Evolutionary conservation across 139 green algal genomes (phyloP), one percentile per base, ranked within the genome.

Genomic region (Picochlorum costavermella): DNA sequence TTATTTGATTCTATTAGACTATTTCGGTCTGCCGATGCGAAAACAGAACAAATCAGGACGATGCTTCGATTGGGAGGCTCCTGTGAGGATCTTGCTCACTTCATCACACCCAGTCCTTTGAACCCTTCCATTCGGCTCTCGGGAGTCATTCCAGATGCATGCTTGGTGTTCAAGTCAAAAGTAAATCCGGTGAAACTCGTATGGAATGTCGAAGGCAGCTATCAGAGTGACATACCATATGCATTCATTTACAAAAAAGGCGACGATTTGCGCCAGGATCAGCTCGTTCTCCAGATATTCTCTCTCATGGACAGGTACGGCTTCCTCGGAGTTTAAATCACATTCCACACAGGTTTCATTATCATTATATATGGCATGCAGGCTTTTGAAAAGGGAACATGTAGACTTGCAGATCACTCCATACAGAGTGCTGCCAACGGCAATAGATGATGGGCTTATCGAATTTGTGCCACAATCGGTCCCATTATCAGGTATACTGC

Each of bases 191-290:
- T 98, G 9, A 79, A 76, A 29, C 16, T 53, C 17, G n/a, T 23
- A 1, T 53, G 46, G 46, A 25, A 25, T 33, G 51, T 9, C 16
- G 51, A 59, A n/a, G 56, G 43, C 25, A 29, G 43, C 10, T 13
- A 61, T 46, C 10, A 61, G 20, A 16, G 26, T 33, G 25, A 59
- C 6, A 31, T 33, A 6, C 28, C 49, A 2, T 23, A 67, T 16
- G 55, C 66, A 26, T 57, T 98, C 25, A 98, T 99, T 44, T 99
- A 95, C 80, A 99, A 99, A 75, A 89, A 86, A 53, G 94, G 94
- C 1, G 94, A 99, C 63, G 94, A 99, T 78, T 69, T 98, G 63
- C 78, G 94, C n/a, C 89, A 96, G 71, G 89, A 95, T 69, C 86
- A 92, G 75, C 69, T 87, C 60, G 71, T 83, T 36, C 46, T 90